These are phyloP conservation scores for Pachyrhizus erosus DNA, from an alignment of 306 rosid species.

Conservation along the genomic window DNA sequence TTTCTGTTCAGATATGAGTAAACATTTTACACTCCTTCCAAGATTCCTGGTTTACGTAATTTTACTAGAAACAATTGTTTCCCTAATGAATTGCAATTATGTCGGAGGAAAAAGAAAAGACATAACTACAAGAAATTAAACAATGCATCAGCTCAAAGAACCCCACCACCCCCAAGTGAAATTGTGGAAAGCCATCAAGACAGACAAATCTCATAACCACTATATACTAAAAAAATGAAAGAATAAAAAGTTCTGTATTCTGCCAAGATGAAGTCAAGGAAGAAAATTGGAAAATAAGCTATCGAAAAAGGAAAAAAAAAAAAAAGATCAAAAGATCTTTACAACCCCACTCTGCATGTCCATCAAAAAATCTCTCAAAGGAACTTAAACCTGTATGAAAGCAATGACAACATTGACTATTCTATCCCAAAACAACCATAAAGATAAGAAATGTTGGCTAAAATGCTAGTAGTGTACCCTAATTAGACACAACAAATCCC, in stretches of 20 bases:
- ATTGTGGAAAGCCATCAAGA: background rate
- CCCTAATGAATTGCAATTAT: background rate
- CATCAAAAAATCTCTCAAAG: too few relatives aligned
- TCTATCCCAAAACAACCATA: background rate
- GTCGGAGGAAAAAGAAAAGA: constrained; percentile 6
- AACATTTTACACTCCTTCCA: background rate
- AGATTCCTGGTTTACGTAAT: too few relatives aligned
- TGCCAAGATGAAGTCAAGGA: background rate
- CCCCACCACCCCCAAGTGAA: background rate
- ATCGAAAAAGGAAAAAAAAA: too few relatives aligned
- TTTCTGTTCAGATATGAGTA: constrained; percentile 24
- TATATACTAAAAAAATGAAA: too few relatives aligned
- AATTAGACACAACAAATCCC: too few relatives aligned
- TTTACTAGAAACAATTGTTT: background rate
- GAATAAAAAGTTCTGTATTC: background rate
- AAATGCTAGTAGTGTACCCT: background rate
- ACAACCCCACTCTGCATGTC: too few relatives aligned
- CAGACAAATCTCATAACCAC: background rate
- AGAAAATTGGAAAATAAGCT: too few relatives aligned
- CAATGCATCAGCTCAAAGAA: background rate
- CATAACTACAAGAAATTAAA: constrained; percentile 1
- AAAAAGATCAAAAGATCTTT: too few relatives aligned
- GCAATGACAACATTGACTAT: background rate
- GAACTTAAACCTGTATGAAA: background rate
- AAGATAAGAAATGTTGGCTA: background rate